Evolutionary conservation across 164 flowering plant species (phyloP), one percentile per base, ranked within the genome.

Genomic region (Stephania cephalantha): DNA sequence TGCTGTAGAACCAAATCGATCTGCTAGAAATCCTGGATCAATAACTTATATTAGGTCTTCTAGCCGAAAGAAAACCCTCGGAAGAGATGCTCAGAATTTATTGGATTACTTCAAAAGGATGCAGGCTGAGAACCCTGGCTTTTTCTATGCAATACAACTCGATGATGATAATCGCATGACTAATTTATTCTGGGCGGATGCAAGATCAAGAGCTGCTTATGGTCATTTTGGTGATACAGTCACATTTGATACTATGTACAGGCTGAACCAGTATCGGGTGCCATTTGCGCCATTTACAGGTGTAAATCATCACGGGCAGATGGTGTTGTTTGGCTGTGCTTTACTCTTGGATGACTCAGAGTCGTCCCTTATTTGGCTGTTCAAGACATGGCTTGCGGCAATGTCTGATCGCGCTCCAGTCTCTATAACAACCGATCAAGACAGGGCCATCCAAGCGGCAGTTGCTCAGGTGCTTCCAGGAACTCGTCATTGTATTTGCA

Each of bases 261-360:
- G 90, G 75, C 83, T 83, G 17, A 86, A 90, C 73, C 87, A 85
- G 30, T 90, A 76, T 71, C 85, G 76, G 55, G 87, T 90, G 46
- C 92, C 97, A 45, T 90, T 88, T 82, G 94, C 93, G 75, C 91
- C 94, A 65, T 88, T 91, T 75, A 86, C 90, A 0, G 94, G 94
- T 9, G 81, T 89, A 29, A 91, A 91, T 77, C 91, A 91, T 84
- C 97, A 91, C 74, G 90, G 94, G 45, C 91, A 90, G 82, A 78
- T 79, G 72, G 86, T 90, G 65, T 75, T 91, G 73, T 88, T 91
- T 84, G 97, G 93, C 72, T 90, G 97, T 79, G 92, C 92, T 8
- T 72, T 91, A 69, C 83, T 91, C 78, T 73, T 88, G 44, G 92
- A 90, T 74, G 97, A 90, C 79, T 87, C 93, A 0, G 88, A 90